Evolutionary conservation across 225 moss, liverwort and hornwort genomes (phyloP).

Genomic region (Neckera pumila): DNA sequence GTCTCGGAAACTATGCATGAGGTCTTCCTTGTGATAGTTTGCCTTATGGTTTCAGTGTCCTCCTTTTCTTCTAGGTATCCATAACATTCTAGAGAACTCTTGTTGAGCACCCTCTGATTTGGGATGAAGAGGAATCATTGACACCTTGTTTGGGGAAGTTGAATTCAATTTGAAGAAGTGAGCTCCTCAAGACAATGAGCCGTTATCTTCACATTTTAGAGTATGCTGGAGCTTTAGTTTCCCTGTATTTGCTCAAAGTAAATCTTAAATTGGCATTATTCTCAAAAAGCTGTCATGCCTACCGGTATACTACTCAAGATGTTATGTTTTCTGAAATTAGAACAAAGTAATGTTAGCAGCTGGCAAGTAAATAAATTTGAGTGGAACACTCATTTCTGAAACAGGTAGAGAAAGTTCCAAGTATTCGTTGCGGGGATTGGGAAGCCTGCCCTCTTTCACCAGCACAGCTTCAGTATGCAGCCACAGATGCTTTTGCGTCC

Average conservation of each 20-base stretch:
- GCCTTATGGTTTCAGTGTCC: neutral
- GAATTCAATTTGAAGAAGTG: neutral
- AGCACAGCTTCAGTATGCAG: conserved; percentile 63
- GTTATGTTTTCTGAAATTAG: neutral
- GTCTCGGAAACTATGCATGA: neutral
- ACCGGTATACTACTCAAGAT: neutral
- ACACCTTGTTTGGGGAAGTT: neutral
- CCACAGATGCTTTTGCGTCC: conserved; percentile 72
- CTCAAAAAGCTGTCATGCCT: neutral
- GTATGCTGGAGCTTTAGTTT: neutral
- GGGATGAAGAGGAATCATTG: too few relatives aligned
- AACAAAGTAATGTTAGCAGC: neutral
- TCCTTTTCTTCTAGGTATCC: neutral
- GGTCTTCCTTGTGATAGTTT: neutral
- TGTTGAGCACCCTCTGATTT: neutral
- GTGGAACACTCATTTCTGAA: neutral
- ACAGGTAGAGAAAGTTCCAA: conserved; percentile 47
- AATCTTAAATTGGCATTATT: neutral
- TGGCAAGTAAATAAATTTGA: neutral
- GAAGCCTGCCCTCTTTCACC: conserved; percentile 54
- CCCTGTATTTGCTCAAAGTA: neutral
- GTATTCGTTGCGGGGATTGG: conserved; percentile 68
- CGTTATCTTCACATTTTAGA: neutral
- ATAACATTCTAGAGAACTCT: neutral
- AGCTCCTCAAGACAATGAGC: neutral